Evolutionary conservation across 2,329 filamentous ascomycete species (phyloP), one percentile per base, ranked within the genome.

Genomic region (Pestalotiopsis sp.): DNA sequence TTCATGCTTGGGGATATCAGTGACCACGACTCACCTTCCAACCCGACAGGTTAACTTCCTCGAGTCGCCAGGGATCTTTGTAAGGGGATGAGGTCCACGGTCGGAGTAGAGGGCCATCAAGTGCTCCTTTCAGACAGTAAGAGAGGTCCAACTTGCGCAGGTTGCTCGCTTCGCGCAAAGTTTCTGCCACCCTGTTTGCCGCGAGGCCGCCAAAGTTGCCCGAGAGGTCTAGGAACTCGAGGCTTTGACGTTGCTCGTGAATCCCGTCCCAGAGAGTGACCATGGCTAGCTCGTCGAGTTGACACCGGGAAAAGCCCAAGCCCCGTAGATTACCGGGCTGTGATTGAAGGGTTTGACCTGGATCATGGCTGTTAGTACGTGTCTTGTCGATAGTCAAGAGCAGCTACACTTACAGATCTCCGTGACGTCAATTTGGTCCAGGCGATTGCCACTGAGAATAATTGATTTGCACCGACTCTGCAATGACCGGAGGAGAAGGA

Each of bases 11-110:
- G 4, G 4, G 12, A 41, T 7, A 27, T 58, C 66, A 49, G 56
- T 20, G 2, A 13, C 1, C 62, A 31, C 12, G 25, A 72, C 81
- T 71, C 76, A 87, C 84, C 78, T 84, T 84, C 76, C 86, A 88
- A 4, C 84, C 83, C 2, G 87, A 88, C 36, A 89, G 76, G 70
- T 89, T 83, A 17, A 89, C 77, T 68, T 87, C 85, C 73, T 87
- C 84, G 27, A 89, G 78, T n/a, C 78, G 78, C 81, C 84, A 85
- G 11, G 73, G 70, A 61, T 74, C 71, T 20, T 69, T 69, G 11
- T 20, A 78, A 73, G 56, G 79, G 72, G 59, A 87, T 76, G 7
- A 80, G 76, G 65, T 82, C 81, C 69, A 84, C 75, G 66, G 86
- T 79, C 71, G 72, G 36, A 89, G 82, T 3, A 89, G 75, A 2